Base-by-base conservation (phyloP, 495 filamentous ascomycete genomes). In the Cryomyces minteri region DNA sequence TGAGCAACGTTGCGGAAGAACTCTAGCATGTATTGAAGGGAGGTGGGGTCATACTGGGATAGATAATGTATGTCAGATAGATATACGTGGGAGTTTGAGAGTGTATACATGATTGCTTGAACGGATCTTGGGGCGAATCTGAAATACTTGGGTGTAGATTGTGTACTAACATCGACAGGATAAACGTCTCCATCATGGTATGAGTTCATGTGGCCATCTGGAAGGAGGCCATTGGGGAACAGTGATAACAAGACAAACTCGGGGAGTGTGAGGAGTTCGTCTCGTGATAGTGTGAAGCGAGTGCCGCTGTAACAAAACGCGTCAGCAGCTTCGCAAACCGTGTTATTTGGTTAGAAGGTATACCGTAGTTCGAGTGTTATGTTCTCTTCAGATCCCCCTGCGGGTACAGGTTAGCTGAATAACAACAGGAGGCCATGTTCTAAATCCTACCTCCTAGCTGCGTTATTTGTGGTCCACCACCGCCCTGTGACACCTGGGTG, bases 221-320 rank as follows among this genome's bases (percentile, higher is more conserved):
- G 92, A 44, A 99, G 87, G 28, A 99, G 77, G 11, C 90, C 90
- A 59, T 98, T 98, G 6, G 90, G 90, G 53, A 98, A 98, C 11
- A 98, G 71, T n/a, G 90, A 96, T 10, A 98, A 70, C n/a, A 98
- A 74, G 12, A 98, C 90, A 49, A 98, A 98, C 65, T 98, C 90
- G 40, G 90, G 90, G 36, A 98, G 69, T 4, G 90, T 98, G 43
- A 98, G 68, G 34, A 98, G 72, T 59, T 98, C 90, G 55, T 98
- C 90, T 54, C 92, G 71, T 29, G 92, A 96, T 25, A 98, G 72
- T 28, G 82, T 81, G 58, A 98, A 98, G 51, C 86, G 82, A 42
- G 79, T 90, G 46, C 88, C 90, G 60, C 88, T 96, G 54, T 14
- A 3, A 25, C 18, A 25, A 25, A 25, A 25, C 18, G 18, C 9